Base-by-base conservation (phyloP, 2,329 filamentous ascomycete species). In the Ascochyta clinopodiicola region DNA sequence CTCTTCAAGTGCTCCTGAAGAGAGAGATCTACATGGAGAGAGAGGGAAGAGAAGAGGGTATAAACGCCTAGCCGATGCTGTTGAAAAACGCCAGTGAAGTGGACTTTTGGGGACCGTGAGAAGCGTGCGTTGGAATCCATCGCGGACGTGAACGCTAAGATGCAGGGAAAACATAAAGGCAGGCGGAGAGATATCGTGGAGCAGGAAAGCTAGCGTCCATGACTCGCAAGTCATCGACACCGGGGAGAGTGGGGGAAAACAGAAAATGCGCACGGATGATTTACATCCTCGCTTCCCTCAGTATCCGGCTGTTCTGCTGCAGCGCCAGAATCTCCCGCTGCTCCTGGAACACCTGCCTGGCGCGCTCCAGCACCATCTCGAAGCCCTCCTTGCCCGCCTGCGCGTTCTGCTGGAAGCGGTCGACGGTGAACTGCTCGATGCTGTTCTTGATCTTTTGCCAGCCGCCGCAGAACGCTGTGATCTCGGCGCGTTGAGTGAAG, bases 401-500 rank as follows among this genome's bases (percentile, higher is more conserved):
- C 22, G 95, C 94, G 71, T 99, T 99, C 77, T 99, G 92, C 65
- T 87, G 85, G 80, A 99, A 99, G 50, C 92, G 83, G 62, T 89
- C 90, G 39, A 98, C 89, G 37, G 92, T 90, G 47, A 91, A 88
- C 68, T 98, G 92, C 80, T 99, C 95, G 68, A 99, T 96, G 74
- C 88, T 91, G 79, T 95, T 96, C 82, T 92, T 95, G 74, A 98
- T 92, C 73, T 92, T 92, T 79, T 97, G 91, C 93, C 95, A 99
- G 59, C 95, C 95, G 64, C 95, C 94, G 76, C 92, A 96, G 9
- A 98, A 81, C 0, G 95, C 95, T 1, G 93, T 96, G 73, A 99
- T 94, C 78, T 93, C 87, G 35, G 95, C 95, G 59, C 92, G 88
- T 80, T 99, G 95, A 43, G 87, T 83, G 73, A 99, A 98, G 60